phyloP scores from a whole-genome alignment of 768 basidiomycete genomes.

The Rhodosporidiobolus odoratus region DNA sequence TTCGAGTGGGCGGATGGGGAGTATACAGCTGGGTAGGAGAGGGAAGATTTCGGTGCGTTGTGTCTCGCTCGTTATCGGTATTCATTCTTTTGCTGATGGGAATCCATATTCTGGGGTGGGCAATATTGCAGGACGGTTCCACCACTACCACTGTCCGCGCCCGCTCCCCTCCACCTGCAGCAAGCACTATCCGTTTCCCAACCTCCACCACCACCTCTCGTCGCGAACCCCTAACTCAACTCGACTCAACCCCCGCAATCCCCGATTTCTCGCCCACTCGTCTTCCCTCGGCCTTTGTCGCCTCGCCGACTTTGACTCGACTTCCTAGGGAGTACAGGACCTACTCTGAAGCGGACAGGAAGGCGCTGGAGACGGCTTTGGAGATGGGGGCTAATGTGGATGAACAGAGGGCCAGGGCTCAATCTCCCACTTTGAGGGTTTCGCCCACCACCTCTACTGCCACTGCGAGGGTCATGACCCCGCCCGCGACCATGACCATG shows the following conservation, averaged over 20 bases:
- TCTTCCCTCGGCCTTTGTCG: neutral
- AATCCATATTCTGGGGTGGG: neutral
- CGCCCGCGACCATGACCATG: too few relatives aligned
- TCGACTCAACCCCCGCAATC: neutral
- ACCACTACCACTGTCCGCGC: neutral
- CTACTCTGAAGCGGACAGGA: too few relatives aligned
- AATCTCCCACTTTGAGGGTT: too few relatives aligned
- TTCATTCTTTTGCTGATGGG: neutral
- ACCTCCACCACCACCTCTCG: neutral
- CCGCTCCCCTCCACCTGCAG: neutral
- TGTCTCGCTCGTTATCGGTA: neutral
- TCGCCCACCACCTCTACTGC: too few relatives aligned
- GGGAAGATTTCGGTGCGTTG: slow-evolving; percentile 10
- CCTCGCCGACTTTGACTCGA: neutral
- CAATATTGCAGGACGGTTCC: neutral
- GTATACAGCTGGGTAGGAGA: neutral
- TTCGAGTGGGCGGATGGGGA: too few relatives aligned
- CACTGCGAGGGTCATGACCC: too few relatives aligned
- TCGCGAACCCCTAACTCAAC: neutral
- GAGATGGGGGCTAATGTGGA: too few relatives aligned
- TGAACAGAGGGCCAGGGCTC: too few relatives aligned
- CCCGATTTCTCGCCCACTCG: neutral
- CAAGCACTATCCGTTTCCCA: slow-evolving; percentile 7
- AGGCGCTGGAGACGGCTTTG: too few relatives aligned
- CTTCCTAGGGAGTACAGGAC: too few relatives aligned